Evolutionary conservation across 768 basidiomycete genomes (phyloP).

Genomic region (Rossbeevera mucosa): DNA sequence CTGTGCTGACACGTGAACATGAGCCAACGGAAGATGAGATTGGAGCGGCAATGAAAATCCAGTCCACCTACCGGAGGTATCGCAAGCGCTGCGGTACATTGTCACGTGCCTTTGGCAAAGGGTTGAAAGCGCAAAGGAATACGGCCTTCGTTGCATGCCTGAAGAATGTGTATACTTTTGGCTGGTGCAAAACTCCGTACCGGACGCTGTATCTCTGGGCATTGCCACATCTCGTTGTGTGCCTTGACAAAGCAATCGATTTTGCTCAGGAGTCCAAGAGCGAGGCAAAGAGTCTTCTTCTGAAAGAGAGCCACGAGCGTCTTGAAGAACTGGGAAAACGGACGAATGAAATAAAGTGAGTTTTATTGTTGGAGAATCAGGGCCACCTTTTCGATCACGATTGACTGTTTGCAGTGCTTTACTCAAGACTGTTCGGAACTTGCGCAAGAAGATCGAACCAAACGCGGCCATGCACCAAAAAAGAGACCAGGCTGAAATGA

Average conservation of each 20-base stretch:
- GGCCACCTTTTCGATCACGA: not conserved
- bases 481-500: constrained; percentile 25
- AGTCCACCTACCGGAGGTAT: constrained; percentile 14
- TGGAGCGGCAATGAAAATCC: constrained; percentile 21
- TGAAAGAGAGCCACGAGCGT: constrained; percentile 28
- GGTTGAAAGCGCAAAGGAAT: constrained; percentile 19
- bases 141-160: constrained; percentile 29
- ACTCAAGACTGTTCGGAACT: constrained; percentile 21
- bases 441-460: constrained; percentile 33
- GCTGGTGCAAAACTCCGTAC: constrained; percentile 32
- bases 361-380: not conserved
- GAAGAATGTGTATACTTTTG: constrained; percentile 21
- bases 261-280: constrained; percentile 28
- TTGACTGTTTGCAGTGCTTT: constrained; percentile 17
- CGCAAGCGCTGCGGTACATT: not conserved
- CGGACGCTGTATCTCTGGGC: constrained; percentile 33
- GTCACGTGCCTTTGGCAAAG: constrained; percentile 10
- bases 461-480: constrained; percentile 26
- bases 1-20: constrained; percentile 13
- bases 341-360: constrained; percentile 33
- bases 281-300: constrained; percentile 29
- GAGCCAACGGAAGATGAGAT: constrained; percentile 26
- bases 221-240: constrained; percentile 39
- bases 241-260: constrained; percentile 34
- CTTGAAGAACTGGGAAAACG: constrained; percentile 33